Evolutionary conservation across 306 rosid species (phyloP), one percentile per base, ranked within the genome.

Genomic region (Castanea sativa): DNA sequence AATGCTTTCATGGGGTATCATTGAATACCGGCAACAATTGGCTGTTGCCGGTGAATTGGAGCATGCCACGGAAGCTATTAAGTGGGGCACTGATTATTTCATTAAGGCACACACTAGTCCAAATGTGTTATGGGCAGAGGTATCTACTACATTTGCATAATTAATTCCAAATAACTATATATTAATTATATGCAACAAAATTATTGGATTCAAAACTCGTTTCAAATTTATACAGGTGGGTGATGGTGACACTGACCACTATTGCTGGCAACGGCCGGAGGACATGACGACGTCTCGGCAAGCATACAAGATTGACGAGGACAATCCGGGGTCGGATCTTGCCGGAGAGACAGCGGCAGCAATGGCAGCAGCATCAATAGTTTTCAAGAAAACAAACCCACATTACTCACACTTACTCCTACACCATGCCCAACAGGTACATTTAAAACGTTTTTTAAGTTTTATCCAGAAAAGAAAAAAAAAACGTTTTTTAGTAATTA

Each of bases 41-140:
- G 87, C 85, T 69, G 88, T 77, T 41, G 97, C 96, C 60, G 97
- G 97, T n/a, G 95, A 95, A 70, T 12, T 91, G 4, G 86, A 83
- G 63, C 99, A 95, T 73, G 90, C 97, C 35, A 71, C 92, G 82
- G 99, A 95, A 76, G 97, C 99, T 3, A 92, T 95, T 57, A 95
- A 95, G 79, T 95, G 99, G 99, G 99, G 99, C 11, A 91, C 97
- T 7, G 99, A 95, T 82, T 95, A 92, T 75, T 92, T 95, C 94
- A 95, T 95, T 78, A 95, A 95, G 80, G 99, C 99, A 52, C 99
- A 95, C 83, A 95, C 99, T 32, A 84, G 91, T 59, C 95, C 97
- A 8, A 90, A 88, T 79, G 99, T 95, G 65, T 73, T 95, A 10
- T 95, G 99, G 99, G 97, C 99, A 10, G 97, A 95, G 97, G 99